Base-by-base conservation (phyloP, 2,329 filamentous ascomycete species). In the Elsinoe arachidis region DNA sequence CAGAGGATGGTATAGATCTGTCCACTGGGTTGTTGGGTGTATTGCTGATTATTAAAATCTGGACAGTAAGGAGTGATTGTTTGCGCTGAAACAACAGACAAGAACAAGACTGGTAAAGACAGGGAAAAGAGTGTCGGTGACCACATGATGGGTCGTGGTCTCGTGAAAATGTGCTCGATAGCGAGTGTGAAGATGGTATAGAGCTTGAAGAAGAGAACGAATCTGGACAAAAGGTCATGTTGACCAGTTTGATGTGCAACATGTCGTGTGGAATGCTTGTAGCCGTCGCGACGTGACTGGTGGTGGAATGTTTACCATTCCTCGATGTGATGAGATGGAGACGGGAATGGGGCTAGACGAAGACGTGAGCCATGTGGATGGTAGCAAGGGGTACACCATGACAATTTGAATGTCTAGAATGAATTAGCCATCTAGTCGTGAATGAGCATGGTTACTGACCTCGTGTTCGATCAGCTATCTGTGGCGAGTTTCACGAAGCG, bases 1-100 rank as follows among this genome's bases (percentile, higher is more conserved):
- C 59, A 60, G 47, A 56, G 56, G 35, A 60, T 26, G 5, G 39
- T 54, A 47, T 59, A 60, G 43, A 33, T 35, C 19, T 54, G 52
- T 15, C 53, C 53, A 19, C 56, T 58, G 11, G 57, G 49, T 19
- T 34, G 49, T 19, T 60, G 56, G 14, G 57, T 59, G 47, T 59
- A 60, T 43, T 38, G 33, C 33, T 38, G 39, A 26, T 46, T 46
- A 15, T 56, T 46, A 33, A 19, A 33, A 46, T 43, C 39, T 14
- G 54, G 54, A 46, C 54, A 56, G 33, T 46, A 38, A 35, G 39
- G 39, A 37, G 54, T 21, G 26, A 56, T 47, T 15, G 39, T 33
- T 26, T 56, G 54, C n/a, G 54, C 54, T 30, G 38, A 47, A 56
- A 49, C 54, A 34, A 56, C n/a, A 35, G 54, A 47, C 17, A 38